Evolutionary conservation across 345 rosid genomes (phyloP).

Genomic region (Rubroshorea leprosula): DNA sequence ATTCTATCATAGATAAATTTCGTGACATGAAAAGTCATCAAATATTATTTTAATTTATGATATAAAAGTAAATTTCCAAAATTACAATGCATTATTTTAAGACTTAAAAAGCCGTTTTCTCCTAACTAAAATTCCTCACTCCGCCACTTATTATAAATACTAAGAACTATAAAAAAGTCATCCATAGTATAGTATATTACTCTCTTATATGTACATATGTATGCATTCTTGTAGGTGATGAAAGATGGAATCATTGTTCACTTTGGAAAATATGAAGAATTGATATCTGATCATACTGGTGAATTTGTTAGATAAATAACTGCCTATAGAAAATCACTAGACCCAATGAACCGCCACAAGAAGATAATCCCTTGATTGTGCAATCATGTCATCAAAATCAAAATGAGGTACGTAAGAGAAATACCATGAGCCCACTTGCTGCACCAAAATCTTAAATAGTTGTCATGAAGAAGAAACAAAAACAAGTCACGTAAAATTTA

Average conservation of each 20-base stretch:
- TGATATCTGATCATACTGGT: slow-evolving; percentile 38
- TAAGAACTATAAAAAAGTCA: too few species aligned
- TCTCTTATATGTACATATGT: too few species aligned
- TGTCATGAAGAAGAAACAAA: background rate
- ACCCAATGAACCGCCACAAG: background rate
- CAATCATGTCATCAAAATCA: background rate
- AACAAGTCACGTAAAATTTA: background rate
- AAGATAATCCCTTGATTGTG: too few species aligned
- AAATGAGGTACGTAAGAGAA: background rate
- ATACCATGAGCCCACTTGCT: background rate
- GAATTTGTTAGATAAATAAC: slow-evolving; percentile 66
- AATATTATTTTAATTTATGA: too few species aligned
- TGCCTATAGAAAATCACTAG: slow-evolving; percentile 40
- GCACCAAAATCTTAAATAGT: background rate
- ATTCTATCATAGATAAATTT: too few species aligned
- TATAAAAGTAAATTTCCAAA: too few species aligned
- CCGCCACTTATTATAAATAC: too few species aligned
- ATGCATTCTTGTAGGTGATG: slow-evolving; percentile 38
- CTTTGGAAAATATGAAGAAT: slow-evolving; percentile 54
- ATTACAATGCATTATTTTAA: too few species aligned
- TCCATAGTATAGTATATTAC: too few species aligned
- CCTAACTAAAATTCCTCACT: too few species aligned
- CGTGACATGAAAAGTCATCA: too few species aligned
- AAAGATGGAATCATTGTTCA: slow-evolving; percentile 56
- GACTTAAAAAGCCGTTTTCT: too few species aligned